These are phyloP conservation scores for Aristolochia fimbriata DNA, from an alignment of 164 flowering plant species.

Conservation along the genomic window DNA sequence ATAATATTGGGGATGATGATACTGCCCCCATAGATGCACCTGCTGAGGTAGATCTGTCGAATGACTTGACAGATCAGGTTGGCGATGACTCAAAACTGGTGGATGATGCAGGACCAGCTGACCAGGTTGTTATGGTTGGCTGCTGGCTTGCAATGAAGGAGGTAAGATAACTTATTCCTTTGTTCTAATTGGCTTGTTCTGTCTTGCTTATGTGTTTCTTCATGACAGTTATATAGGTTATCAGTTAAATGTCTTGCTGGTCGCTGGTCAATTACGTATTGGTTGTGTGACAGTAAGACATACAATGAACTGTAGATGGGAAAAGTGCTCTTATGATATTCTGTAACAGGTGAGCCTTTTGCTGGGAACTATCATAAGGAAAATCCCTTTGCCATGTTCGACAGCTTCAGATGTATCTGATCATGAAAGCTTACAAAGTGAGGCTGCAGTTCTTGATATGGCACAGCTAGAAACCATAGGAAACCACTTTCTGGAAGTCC, in stretches of 20 bases:
- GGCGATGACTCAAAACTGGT: constrained; percentile 16
- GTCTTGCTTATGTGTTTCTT: no score
- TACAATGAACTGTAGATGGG: background rate
- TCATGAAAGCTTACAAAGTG: constrained; percentile 9
- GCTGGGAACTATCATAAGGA: constrained; percentile 82
- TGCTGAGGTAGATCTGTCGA: constrained; percentile 21
- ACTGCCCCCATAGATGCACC: constrained; percentile 31
- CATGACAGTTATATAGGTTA: no score
- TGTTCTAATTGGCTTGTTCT: background rate
- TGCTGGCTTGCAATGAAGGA: constrained; percentile 99
- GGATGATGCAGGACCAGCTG: constrained; percentile 31
- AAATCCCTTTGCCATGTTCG: constrained; percentile 66
- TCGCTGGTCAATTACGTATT: background rate
- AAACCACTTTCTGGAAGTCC: constrained; percentile 81
- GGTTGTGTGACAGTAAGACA: background rate
- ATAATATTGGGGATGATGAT: constrained; percentile 61
- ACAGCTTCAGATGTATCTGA: constrained; percentile 18
- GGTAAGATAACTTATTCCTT: constrained; percentile 28
- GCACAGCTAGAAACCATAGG: constrained; percentile 86
- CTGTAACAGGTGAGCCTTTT: constrained; percentile 87
- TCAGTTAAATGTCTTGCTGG: background rate
- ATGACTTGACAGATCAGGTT: constrained; percentile 22
- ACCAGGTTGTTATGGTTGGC: constrained; percentile 94
- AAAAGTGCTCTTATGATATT: background rate
- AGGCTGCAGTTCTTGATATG: constrained; percentile 50